Conservation (phyloP, 768 basidiomycete species). For the Suillus tomentosus region DNA sequence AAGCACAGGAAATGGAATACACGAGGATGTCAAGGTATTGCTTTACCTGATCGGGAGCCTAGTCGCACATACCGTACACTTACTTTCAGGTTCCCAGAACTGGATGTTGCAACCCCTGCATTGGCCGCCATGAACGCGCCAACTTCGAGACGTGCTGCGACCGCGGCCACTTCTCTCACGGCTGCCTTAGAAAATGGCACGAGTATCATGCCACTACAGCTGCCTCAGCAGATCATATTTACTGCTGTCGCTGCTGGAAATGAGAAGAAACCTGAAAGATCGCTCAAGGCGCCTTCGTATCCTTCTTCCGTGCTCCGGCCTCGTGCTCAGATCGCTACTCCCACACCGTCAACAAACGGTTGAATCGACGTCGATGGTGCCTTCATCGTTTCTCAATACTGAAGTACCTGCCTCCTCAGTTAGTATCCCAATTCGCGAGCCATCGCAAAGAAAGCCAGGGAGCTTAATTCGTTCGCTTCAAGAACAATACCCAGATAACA, state of each 20-base stretch:
- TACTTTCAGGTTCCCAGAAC: slow-evolving; percentile 80
- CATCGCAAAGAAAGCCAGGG: slow-evolving; percentile 64
- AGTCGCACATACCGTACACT: slow-evolving; percentile 89
- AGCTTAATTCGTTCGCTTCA: slow-evolving; percentile 70
- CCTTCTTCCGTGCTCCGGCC: slow-evolving; percentile 56
- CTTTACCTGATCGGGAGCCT: slow-evolving; percentile 93
- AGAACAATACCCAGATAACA: slow-evolving; percentile 75
- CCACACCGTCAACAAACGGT: slow-evolving; percentile 68
- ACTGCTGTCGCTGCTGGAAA: slow-evolving; percentile 48
- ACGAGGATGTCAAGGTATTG: slow-evolving; percentile 76
- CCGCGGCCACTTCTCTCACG: slow-evolving; percentile 78
- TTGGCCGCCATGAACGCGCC: slow-evolving; percentile 67
- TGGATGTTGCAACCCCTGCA: slow-evolving; percentile 71
- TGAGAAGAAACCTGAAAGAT: slow-evolving; percentile 69
- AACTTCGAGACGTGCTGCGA: slow-evolving; percentile 79
- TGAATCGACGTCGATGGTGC: slow-evolving; percentile 52
- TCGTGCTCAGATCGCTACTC: slow-evolving; percentile 58
- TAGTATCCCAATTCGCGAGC: slow-evolving; percentile 46
- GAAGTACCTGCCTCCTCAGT: slow-evolving; percentile 50
- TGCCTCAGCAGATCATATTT: slow-evolving; percentile 39
- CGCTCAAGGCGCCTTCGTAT: slow-evolving; percentile 72
- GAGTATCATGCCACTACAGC: slow-evolving; percentile 43
- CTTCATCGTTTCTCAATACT: slow-evolving; percentile 58
- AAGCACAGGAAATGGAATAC: slow-evolving; percentile 85
- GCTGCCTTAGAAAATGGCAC: slow-evolving; percentile 90